Conservation (phyloP, 768 basidiomycete species). For the Zangia roseola region DNA sequence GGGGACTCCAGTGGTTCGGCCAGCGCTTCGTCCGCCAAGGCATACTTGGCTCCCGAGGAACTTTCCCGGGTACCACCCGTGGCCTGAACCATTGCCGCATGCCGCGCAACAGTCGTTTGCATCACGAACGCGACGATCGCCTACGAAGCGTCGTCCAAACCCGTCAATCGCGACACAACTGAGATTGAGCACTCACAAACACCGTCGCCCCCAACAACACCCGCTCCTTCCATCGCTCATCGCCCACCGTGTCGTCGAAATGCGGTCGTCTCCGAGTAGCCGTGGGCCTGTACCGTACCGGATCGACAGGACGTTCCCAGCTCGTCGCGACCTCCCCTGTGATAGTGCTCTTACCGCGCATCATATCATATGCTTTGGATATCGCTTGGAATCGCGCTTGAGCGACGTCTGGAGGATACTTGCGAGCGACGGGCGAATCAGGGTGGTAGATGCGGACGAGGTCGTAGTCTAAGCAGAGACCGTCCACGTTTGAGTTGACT, state of each 20-base stretch:
- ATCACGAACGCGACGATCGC: slow-evolving; percentile 34
- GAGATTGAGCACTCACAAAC: slow-evolving; percentile 37
- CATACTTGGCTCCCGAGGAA: slow-evolving; percentile 2
- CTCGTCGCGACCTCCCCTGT: slow-evolving; percentile 15
- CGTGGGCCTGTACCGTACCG: slow-evolving; percentile 43
- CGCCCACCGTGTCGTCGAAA: slow-evolving; percentile 41
- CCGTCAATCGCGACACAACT: neutral
- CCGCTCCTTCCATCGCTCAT: slow-evolving; percentile 69
- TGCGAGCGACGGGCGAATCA: slow-evolving; percentile 52
- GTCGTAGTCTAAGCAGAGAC: slow-evolving; percentile 57
- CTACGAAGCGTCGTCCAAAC: neutral
- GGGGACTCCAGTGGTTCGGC: slow-evolving; percentile 11
- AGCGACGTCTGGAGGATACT: slow-evolving; percentile 45
- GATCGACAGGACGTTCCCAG: slow-evolving; percentile 27
- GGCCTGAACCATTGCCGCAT: slow-evolving; percentile 29
- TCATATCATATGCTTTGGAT: slow-evolving; percentile 61
- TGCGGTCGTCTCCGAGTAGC: slow-evolving; percentile 39
- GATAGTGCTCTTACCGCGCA: slow-evolving; percentile 47
- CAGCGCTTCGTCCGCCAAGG: slow-evolving; percentile 22
- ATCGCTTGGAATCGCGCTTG: slow-evolving; percentile 72
- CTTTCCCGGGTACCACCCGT: slow-evolving; percentile 1
- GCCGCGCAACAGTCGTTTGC: slow-evolving; percentile 33
- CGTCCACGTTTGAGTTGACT: too few species aligned
- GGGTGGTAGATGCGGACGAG: slow-evolving; percentile 81
- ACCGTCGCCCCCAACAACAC: slow-evolving; percentile 55